phyloP scores from a whole-genome alignment of 2,329 filamentous ascomycete species.

The Trichoderma aggressivum region DNA sequence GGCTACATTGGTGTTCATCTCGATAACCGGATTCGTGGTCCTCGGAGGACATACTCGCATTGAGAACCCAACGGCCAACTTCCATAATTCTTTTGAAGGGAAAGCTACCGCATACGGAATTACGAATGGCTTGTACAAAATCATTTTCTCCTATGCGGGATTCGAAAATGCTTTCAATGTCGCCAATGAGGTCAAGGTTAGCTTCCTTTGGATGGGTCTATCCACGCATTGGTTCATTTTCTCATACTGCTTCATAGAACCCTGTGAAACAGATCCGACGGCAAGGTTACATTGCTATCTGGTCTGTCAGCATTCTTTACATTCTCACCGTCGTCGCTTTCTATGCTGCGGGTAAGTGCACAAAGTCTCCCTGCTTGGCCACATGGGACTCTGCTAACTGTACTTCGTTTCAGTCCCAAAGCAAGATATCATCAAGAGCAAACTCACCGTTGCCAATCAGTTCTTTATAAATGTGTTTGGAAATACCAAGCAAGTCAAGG shows the following conservation, averaged over 20 bases:
- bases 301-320: conserved; percentile 53
- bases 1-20: conserved; percentile 59
- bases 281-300: conserved; percentile 47
- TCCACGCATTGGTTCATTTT: neutral
- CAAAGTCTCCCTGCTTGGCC: neutral
- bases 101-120: conserved; percentile 36
- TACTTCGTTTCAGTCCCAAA: conserved; percentile 42
- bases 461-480: conserved; percentile 61
- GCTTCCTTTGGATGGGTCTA: neutral
- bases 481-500: conserved; percentile 44
- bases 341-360: conserved; percentile 46
- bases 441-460: conserved; percentile 52
- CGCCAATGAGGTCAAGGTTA: conserved; percentile 47
- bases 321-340: conserved; percentile 60
- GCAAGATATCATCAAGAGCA: conserved; percentile 49
- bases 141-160: conserved; percentile 57
- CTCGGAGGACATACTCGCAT: conserved; percentile 40
- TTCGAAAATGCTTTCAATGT: conserved; percentile 61
- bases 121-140: conserved; percentile 51
- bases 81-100: conserved; percentile 35
- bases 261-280: conserved; percentile 53
- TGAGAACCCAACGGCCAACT: conserved; percentile 35
- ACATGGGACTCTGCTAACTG: neutral
- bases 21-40: conserved; percentile 59
- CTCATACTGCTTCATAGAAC: conserved; percentile 33